These are phyloP conservation scores for Russula brevipes DNA, from an alignment of 768 basidiomycete genomes.

Conservation along the genomic window DNA sequence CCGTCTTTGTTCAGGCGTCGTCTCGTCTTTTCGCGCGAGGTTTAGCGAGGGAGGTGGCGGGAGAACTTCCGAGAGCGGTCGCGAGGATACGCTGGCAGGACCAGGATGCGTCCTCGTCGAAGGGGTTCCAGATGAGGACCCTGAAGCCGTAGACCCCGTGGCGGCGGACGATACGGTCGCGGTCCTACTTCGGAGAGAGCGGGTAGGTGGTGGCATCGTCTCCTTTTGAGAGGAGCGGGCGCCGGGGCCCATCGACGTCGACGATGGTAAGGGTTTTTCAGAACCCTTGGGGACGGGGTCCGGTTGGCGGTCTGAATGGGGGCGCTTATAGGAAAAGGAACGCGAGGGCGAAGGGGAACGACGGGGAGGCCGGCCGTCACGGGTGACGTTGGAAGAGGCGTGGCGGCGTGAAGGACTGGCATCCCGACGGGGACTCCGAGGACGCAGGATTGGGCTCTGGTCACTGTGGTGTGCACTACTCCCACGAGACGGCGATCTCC, in stretches of 20 bases:
- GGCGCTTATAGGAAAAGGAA: not conserved
- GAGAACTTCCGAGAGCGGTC: slow-evolving; percentile 2
- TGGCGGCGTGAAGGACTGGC: not conserved
- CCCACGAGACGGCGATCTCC: slow-evolving; percentile 11
- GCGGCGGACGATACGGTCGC: not conserved
- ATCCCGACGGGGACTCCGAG: slow-evolving; percentile 17
- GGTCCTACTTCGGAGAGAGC: not conserved
- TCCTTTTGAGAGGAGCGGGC: not conserved
- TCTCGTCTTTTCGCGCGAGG: slow-evolving; percentile 17
- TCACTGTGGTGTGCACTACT: not conserved
- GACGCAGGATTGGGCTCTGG: not conserved
- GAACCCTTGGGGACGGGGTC: not conserved
- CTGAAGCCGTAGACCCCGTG: not conserved
- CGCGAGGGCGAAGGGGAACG: not conserved
- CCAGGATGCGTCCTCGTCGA: not conserved
- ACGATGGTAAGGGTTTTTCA: not conserved
- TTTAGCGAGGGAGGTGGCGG: slow-evolving; percentile 9
- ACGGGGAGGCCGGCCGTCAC: slow-evolving; percentile 1
- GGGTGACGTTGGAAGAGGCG: not conserved
- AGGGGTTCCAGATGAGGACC: not conserved
- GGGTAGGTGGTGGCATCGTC: not conserved
- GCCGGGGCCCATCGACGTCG: not conserved
- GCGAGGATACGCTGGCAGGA: not conserved
- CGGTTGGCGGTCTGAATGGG: not conserved
- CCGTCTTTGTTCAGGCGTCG: slow-evolving; percentile 37